Conservation (phyloP, 495 filamentous ascomycete species). For the Neurospora sp. region DNA sequence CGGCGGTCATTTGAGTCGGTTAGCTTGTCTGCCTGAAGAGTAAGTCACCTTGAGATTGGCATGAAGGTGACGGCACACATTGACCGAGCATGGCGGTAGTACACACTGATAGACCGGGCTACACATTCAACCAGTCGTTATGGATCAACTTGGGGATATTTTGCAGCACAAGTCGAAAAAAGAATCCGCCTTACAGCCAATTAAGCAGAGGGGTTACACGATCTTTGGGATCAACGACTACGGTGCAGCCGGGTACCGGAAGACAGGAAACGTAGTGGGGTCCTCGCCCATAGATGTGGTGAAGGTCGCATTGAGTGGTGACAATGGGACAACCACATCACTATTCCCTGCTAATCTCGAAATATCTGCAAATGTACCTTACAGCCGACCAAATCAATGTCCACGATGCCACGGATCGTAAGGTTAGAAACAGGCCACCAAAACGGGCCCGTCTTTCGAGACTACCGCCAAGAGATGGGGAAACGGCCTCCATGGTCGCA, state of each 20-base stretch:
- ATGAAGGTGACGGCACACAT: background rate
- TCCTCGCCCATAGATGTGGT: background rate
- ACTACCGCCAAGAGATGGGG: background rate
- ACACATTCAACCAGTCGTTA: background rate
- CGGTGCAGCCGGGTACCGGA: background rate
- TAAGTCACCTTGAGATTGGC: background rate
- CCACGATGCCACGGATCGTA: background rate
- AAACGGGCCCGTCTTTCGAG: background rate
- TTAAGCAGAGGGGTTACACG: background rate
- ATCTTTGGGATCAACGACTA: background rate
- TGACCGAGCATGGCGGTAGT: background rate
- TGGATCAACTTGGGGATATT: background rate
- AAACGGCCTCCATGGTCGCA: background rate
- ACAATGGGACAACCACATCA: background rate
- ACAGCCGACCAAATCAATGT: background rate
- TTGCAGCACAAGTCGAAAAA: background rate
- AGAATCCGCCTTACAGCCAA: background rate
- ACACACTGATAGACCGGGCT: background rate
- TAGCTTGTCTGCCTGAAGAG: background rate
- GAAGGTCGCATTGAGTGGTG: background rate
- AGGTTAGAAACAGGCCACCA: background rate
- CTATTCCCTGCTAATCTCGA: background rate
- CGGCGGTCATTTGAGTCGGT: background rate
- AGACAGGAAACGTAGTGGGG: background rate
- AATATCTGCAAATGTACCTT: background rate